Evolutionary conservation across 352 stramenopile species (phyloP).

Genomic region (Globisporangium spinosum): DNA sequence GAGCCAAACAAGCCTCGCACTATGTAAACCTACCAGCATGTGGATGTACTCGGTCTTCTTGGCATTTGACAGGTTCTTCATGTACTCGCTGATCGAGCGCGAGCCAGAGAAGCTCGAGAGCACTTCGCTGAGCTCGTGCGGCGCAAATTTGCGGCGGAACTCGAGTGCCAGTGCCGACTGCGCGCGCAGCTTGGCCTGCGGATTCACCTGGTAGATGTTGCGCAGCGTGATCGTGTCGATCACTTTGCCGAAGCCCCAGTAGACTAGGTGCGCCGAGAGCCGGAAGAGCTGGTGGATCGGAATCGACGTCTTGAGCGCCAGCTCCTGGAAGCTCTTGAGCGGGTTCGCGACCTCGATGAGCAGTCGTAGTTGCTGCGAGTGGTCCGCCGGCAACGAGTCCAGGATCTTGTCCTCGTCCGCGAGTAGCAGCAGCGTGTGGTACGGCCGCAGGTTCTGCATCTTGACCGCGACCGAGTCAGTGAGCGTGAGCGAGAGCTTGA

Average conservation of each 20-base stretch:
- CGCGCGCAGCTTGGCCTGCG: conserved; percentile 46
- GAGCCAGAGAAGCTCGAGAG: conserved; percentile 70
- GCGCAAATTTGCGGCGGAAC: conserved; percentile 71
- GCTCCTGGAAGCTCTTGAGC: conserved; percentile 83
- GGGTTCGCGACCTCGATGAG: conserved; percentile 75
- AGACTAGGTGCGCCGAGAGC: conserved; percentile 76
- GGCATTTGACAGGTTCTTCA: conserved; percentile 58
- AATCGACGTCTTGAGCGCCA: conserved; percentile 71
- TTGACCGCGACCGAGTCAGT: conserved; percentile 56
- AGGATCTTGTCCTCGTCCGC: conserved; percentile 63
- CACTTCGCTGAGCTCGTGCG: conserved; percentile 68
- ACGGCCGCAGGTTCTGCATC: conserved; percentile 67
- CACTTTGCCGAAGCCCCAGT: conserved; percentile 78
- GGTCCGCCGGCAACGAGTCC: conserved; percentile 58
- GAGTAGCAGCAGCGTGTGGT: conserved; percentile 80
- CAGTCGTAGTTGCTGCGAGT: conserved; percentile 70
- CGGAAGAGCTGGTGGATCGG: conserved; percentile 83
- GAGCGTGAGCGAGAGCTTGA: conserved; percentile 83
- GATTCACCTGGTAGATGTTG: conserved; percentile 83
- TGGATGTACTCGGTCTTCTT: conserved; percentile 87
- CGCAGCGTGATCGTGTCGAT: conserved; percentile 83
- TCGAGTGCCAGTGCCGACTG: conserved; percentile 54
- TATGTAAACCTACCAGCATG: conserved; percentile 48
- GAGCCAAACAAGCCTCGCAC: background rate
- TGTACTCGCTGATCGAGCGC: conserved; percentile 68